Percentiles rank a stretch among this genome's conserved stretches.
Evolutionary conservation across 257 asterid species (phyloP).

Genomic region (Knoxia roxburghii): DNA sequence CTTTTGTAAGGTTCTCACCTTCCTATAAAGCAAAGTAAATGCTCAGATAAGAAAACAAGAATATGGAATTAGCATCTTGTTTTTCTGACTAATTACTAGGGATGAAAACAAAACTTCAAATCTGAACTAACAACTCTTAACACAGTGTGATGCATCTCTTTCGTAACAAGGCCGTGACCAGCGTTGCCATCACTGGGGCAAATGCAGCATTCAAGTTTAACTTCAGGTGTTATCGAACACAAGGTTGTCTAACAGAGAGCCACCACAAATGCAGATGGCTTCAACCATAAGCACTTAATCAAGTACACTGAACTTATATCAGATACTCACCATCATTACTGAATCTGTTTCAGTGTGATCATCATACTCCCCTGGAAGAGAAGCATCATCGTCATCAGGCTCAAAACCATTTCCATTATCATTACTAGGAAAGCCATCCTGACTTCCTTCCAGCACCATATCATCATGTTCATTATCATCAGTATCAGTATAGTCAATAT

Average conservation of each 20-base stretch:
- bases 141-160: neutral
- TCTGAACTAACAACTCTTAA: neutral
- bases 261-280: neutral
- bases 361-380: constrained; percentile 65
- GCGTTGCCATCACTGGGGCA: neutral
- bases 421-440: constrained; percentile 34
- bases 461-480: constrained; percentile 70
- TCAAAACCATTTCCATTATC: constrained; percentile 40
- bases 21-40: constrained; percentile 44
- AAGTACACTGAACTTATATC: neutral
- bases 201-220: neutral
- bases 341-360: constrained; percentile 80
- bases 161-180: neutral
- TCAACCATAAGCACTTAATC: neutral
- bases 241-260: neutral
- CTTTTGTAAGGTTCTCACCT: constrained; percentile 64
- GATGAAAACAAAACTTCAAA: neutral
- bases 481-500: constrained; percentile 49
- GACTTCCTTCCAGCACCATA: constrained; percentile 74
- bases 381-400: constrained; percentile 73
- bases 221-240: neutral
- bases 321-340: constrained; percentile 67
- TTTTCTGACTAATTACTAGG: neutral
- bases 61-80: neutral
- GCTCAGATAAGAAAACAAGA: neutral